Conservation (phyloP, 129 eudicot species). For the Pittosporum tobira region DNA sequence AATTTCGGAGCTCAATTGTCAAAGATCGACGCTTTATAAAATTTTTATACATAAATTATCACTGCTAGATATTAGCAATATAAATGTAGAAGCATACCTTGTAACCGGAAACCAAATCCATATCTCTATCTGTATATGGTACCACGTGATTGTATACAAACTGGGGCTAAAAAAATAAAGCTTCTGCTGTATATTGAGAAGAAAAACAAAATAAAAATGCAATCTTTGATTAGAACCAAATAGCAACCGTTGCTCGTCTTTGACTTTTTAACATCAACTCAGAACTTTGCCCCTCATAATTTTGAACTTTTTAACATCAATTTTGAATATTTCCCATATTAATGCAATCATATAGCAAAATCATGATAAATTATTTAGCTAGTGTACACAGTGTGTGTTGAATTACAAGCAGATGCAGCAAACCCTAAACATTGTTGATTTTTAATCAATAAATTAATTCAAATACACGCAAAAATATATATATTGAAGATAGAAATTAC, state of each 20-base stretch:
- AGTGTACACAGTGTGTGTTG: background rate
- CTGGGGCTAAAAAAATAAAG: background rate
- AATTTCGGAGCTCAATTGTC: conserved; percentile 2
- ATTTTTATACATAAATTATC: background rate
- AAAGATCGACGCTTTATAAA: background rate
- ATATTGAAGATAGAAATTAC: background rate
- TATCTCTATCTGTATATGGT: background rate
- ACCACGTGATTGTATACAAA: background rate
- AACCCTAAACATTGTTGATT: background rate
- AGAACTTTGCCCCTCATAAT: background rate
- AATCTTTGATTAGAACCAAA: background rate
- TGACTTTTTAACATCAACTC: background rate
- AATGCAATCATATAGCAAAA: no score
- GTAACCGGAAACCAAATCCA: conserved; percentile 54
- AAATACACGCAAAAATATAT: background rate
- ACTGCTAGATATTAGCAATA: conserved; percentile 3
- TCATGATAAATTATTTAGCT: background rate
- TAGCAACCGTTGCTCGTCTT: background rate
- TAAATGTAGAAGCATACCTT: conserved; percentile 29
- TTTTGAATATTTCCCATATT: background rate
- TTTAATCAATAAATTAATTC: no score
- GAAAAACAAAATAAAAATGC: background rate
- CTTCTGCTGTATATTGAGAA: background rate
- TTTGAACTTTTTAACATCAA: no score
- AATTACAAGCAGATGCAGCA: no score